Conservation (phyloP, 192 early-diverging fungal genomes). For the Geosiphon pyriformis region DNA sequence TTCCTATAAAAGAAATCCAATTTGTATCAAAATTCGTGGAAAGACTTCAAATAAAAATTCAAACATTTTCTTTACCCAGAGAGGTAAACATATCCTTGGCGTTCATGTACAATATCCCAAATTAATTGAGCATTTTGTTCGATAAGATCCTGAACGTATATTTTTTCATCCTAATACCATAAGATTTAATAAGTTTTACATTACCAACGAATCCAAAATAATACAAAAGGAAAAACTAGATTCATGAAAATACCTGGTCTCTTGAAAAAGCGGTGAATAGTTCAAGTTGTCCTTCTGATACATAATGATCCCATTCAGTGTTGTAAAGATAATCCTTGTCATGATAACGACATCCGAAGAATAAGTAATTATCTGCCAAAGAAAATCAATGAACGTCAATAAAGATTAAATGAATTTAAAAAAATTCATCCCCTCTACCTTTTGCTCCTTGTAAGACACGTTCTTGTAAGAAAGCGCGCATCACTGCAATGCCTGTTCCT, state of each 20-base stretch:
- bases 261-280: constrained; percentile 82
- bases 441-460: constrained; percentile 42
- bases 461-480: constrained; percentile 70
- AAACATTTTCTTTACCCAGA: constrained; percentile 60
- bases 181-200: neutral
- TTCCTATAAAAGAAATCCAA: constrained; percentile 39
- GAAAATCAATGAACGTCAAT: neutral
- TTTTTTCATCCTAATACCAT: constrained; percentile 54
- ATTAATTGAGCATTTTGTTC: constrained; percentile 50
- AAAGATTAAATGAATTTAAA: neutral
- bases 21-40: too few species aligned
- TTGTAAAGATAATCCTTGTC: constrained; percentile 72
- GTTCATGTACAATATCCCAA: constrained; percentile 57
- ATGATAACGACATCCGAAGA: constrained; percentile 78
- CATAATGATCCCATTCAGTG: constrained; percentile 57
- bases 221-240: constrained; percentile 1
- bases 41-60: too few species aligned
- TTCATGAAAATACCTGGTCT: constrained; percentile 55
- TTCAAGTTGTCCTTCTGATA: constrained; percentile 41
- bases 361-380: constrained; percentile 59
- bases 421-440: constrained; percentile 32
- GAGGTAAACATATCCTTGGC: constrained; percentile 58
- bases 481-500: constrained; percentile 90
- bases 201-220: neutral
- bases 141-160: constrained; percentile 79